These are phyloP conservation scores for Pseudotulostoma volvatum DNA, from an alignment of 495 filamentous ascomycete genomes.

Conservation along the genomic window DNA sequence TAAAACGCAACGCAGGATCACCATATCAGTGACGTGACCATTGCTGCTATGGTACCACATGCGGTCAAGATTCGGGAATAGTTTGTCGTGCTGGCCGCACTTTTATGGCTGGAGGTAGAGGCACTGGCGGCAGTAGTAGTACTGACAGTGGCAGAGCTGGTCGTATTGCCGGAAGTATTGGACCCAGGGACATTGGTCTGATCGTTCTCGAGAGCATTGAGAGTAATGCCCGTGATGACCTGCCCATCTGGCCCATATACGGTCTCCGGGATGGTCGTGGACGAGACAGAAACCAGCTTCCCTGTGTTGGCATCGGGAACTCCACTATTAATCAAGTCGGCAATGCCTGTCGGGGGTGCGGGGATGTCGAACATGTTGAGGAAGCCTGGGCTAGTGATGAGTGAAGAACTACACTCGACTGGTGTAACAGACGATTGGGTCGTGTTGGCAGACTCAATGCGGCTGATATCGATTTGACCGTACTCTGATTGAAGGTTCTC, in stretches of 20 bases:
- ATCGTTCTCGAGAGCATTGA: conserved; percentile 33
- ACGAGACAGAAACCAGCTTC: conserved; percentile 40
- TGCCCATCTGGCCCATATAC: conserved; percentile 40
- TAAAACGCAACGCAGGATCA: not conserved
- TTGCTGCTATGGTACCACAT: conserved; percentile 1
- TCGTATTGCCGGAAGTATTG: conserved; percentile 2
- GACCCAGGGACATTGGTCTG: conserved; percentile 36
- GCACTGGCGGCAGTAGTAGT: conserved; percentile 21
- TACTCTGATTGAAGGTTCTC: conserved; percentile 59
- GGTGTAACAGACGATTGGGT: conserved; percentile 34
- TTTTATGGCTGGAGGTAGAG: conserved; percentile 9
- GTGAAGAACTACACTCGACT: conserved; percentile 38
- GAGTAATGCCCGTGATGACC: conserved; percentile 34
- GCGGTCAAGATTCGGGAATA: conserved; percentile 1
- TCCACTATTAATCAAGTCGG: conserved; percentile 37
- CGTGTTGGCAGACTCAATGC: conserved; percentile 41
- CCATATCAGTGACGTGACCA: not conserved
- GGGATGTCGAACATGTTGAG: conserved; percentile 64
- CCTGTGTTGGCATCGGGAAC: conserved; percentile 35
- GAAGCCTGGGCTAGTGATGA: conserved; percentile 50
- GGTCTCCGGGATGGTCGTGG: conserved; percentile 31
- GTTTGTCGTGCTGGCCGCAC: conserved; percentile 8
- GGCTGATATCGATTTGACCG: conserved; percentile 50
- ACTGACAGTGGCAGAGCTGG: conserved; percentile 21
- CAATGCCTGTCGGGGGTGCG: conserved; percentile 29